Evolutionary conservation across 2,329 filamentous ascomycete species (phyloP).

Genomic region (Esteya vermicola): DNA sequence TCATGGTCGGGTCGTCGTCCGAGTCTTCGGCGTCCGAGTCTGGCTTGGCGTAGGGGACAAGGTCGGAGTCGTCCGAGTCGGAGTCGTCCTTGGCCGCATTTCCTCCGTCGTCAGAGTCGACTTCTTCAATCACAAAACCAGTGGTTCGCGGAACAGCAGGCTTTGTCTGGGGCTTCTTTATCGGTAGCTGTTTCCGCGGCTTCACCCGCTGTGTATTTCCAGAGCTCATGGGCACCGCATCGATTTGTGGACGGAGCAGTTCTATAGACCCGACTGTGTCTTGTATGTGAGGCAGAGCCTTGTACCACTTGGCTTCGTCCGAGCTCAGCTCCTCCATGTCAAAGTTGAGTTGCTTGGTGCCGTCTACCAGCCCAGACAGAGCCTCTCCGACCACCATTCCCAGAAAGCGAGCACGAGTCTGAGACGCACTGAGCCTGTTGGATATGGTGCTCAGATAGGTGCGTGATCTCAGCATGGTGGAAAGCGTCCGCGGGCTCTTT

Average conservation of each 20-base stretch:
- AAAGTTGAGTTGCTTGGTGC: slow-evolving; percentile 66
- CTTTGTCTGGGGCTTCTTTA: slow-evolving; percentile 13
- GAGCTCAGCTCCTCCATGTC: slow-evolving; percentile 65
- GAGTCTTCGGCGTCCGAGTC: slow-evolving; percentile 83
- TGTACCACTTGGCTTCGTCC: slow-evolving; percentile 62
- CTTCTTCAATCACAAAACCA: slow-evolving; percentile 48
- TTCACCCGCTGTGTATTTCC: neutral
- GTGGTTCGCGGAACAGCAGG: slow-evolving; percentile 13
- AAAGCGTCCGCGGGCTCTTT: slow-evolving; percentile 48
- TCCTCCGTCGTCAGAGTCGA: slow-evolving; percentile 44
- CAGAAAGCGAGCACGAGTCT: slow-evolving; percentile 61
- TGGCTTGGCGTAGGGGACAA: slow-evolving; percentile 70
- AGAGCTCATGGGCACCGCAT: neutral
- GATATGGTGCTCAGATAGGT: slow-evolving; percentile 67
- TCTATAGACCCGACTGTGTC: slow-evolving; percentile 50
- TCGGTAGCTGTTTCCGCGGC: slow-evolving; percentile 11
- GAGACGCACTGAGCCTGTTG: slow-evolving; percentile 68
- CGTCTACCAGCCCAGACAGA: slow-evolving; percentile 47
- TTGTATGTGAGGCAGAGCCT: slow-evolving; percentile 44
- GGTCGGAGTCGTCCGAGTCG: slow-evolving; percentile 43
- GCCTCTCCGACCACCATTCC: slow-evolving; percentile 80
- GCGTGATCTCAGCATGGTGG: slow-evolving; percentile 55
- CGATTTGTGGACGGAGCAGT: slow-evolving; percentile 21
- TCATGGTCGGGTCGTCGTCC: slow-evolving; percentile 79
- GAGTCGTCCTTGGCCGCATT: no score